Evolutionary conservation across 2,329 filamentous ascomycete species (phyloP), one percentile per base, ranked within the genome.

Genomic region (Aspergillus calidoustus): DNA sequence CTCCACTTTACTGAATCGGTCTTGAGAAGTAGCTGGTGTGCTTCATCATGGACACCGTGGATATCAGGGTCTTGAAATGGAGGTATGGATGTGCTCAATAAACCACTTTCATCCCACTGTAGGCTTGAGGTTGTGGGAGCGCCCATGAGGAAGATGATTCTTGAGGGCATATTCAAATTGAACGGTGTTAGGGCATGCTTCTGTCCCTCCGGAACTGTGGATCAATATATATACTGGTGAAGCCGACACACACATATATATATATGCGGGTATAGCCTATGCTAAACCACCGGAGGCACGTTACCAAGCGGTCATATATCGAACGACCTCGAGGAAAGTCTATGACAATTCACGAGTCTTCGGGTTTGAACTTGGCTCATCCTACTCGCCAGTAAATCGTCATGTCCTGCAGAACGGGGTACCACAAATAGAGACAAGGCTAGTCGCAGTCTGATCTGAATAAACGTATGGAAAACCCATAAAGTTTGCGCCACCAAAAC

Each of bases 121-220:
- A 92, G 79, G 25, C 79, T 75, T 9, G 75, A 76, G 31, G 77
- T 71, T 38, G 82, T 75, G 2, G 90, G 90, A n/a, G 89, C 87
- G 25, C 89, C 89, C 57, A 84, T 81, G 59, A 88, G 75, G 63
- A 86, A 81, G 57, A 86, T 81, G 67, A 69, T 66, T 60, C 68
- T 76, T 49, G 49, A 61, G 30, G 72, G 54, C 75, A 78, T 77
- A 28, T 23, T 62, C 43, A 44, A 38, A 38, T 47, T 19, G 19
- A 41, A 23, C 55, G 9, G 38, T 51, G 46, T 46, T 60, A 63
- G 46, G n/a, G 30, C 3, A n/a, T 25, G 44, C 43, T 31, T 43
- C 34, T 30, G 17, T 41, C 1, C 13, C 13, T 55, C 28, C 30
- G 30, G 30, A 23, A 11, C 8, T 23, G 17, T 22, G 4, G 23